Percentiles rank a stretch among this genome's conserved stretches.
phyloP scores from a whole-genome alignment of 371 early-diverging fungal species.

The Mortierella sp. region DNA sequence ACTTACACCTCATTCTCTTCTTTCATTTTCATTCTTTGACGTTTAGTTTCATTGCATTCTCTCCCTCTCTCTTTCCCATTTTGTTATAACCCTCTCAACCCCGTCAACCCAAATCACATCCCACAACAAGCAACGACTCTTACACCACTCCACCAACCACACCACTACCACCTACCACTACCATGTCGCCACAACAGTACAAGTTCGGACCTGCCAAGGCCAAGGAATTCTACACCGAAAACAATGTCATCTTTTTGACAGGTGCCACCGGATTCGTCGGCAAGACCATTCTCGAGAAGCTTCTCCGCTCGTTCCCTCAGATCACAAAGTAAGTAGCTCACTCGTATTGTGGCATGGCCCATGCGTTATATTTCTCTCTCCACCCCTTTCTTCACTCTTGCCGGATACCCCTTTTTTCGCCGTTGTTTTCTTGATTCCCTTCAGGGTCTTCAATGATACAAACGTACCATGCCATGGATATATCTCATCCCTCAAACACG shows the following conservation, averaged over 20 bases:
- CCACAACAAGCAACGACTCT: background rate
- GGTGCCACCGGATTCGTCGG: constrained; percentile 77
- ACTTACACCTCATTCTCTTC: background rate
- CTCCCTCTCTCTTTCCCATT: background rate
- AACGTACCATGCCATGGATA: too few relatives aligned
- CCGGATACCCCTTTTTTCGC: background rate
- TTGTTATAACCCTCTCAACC: background rate
- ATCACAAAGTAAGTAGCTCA: constrained; percentile 41
- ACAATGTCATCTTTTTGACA: constrained; percentile 64
- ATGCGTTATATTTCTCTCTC: background rate
- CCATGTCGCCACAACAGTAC: constrained; percentile 21
- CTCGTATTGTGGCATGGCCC: background rate
- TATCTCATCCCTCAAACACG: too few relatives aligned
- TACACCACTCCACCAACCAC: background rate
- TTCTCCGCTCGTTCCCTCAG: constrained; percentile 58
- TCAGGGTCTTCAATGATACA: too few relatives aligned
- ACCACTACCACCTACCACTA: background rate
- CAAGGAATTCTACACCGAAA: constrained; percentile 46
- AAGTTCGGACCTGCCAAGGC: constrained; percentile 44
- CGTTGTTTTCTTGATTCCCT: too few relatives aligned
- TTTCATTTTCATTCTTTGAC: background rate
- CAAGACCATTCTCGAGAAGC: constrained; percentile 71
- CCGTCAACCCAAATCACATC: background rate
- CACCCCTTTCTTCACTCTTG: too few relatives aligned
- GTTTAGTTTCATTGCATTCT: background rate